Evolutionary conservation across 2,329 filamentous ascomycete genomes (phyloP).

Genomic region (Akanthomyces dipterigenus): DNA sequence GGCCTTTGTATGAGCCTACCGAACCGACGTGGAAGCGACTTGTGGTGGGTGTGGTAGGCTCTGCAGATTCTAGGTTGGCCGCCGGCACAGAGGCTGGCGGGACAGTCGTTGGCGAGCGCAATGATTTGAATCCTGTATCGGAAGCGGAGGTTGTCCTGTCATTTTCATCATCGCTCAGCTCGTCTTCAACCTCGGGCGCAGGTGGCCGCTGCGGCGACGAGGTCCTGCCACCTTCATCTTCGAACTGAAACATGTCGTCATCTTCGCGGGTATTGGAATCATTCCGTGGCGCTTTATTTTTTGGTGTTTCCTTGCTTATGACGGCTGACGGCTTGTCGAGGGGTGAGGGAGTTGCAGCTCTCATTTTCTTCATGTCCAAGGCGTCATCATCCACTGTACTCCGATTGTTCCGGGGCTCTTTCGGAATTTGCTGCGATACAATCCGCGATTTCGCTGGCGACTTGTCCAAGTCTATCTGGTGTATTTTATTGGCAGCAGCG

Average conservation of each 20-base stretch:
- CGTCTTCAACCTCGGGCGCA: neutral
- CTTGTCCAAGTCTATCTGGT: conserved; percentile 12
- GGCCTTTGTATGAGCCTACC: conserved; percentile 48
- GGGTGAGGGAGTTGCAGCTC: conserved; percentile 21
- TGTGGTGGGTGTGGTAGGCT: conserved; percentile 25
- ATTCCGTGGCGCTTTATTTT: conserved; percentile 14
- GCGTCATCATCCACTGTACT: conserved; percentile 19
- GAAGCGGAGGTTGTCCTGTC: conserved; percentile 9
- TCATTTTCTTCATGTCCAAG: conserved; percentile 26
- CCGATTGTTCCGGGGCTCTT: conserved; percentile 14
- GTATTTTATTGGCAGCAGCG: conserved; percentile 14
- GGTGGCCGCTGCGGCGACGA: conserved; percentile 19
- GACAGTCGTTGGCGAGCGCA: conserved; percentile 28
- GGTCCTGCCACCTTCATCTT: conserved; percentile 28
- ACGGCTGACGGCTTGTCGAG: conserved; percentile 15
- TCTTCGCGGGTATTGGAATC: conserved; percentile 22
- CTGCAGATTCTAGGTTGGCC: conserved; percentile 22
- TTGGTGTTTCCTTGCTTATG: conserved; percentile 14
- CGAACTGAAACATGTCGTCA: conserved; percentile 42
- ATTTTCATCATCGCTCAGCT: conserved; percentile 30
- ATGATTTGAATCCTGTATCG: conserved; percentile 2
- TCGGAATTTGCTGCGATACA: conserved; percentile 10
- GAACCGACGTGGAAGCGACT: conserved; percentile 33
- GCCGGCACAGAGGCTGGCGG: conserved; percentile 40
- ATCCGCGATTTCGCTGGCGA: neutral